Base-by-base conservation (phyloP, 768 basidiomycete genomes). In the Tephrocybe sp. region DNA sequence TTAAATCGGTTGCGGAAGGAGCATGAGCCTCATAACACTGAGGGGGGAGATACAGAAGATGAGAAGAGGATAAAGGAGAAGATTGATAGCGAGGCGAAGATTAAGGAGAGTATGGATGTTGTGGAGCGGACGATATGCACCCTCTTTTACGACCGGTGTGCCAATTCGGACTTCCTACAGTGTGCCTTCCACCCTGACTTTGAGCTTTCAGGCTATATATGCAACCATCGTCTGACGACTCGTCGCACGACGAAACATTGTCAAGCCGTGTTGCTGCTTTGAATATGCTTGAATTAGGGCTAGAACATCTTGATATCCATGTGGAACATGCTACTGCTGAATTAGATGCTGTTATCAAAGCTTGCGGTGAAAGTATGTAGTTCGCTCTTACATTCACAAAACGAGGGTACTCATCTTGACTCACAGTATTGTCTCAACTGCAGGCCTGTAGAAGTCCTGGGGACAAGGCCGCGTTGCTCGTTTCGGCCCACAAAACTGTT, bases 251-350 rank as follows among this genome's bases (percentile, higher is more conserved):
- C 63, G 91, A 92, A 60, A 88, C 92, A 0, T 73, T 99, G 3
- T 84, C 94, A 0, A 89, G 85, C 62, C 84, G 95, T 4, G 85
- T 98, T 14, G 92, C 93, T 12, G 95, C 94, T 1, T 74, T 99
- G 39, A 94, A 95, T 58, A 81, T 94, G 77, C 75, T 98, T 1
- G 96, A 98, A 65, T 74, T 99, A 0, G 79, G 85, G 2, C 73
- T 98, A 9, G 86, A 88, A 33, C 94, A 98, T 69, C 81, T 99
- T 1, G 96, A 95, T 14, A 79, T 98, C 8, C 85, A 92, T 46
- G 81, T 91, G 0, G 85, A 83, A 1, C 71, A 77, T 17, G 73
- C 71, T 4, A 76, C 70, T 26, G 53, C 64, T 6, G 75, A 77
- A 42, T 72, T 96, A 11, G 78, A 86, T 41, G 68, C 70, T 2